phyloP scores from a whole-genome alignment of 1,284 basidiomycete species.

The Sanghuangporus sanghuang region DNA sequence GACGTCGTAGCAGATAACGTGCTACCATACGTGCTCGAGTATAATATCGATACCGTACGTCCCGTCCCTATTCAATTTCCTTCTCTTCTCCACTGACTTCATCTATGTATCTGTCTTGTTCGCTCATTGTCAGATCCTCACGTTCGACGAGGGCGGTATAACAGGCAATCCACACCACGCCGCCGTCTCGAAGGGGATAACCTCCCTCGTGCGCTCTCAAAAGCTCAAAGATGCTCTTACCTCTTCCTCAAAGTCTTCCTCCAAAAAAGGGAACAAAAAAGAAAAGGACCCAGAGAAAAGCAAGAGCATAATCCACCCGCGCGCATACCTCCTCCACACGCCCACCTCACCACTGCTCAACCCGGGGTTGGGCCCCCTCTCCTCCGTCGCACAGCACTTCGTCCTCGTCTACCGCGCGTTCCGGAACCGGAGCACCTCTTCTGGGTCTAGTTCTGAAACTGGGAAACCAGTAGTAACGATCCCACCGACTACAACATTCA shows the following conservation, averaged over 20 bases:
- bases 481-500: conserved; percentile 6
- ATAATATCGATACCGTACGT: conserved; percentile 17
- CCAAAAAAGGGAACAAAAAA: neutral
- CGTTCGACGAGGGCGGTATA: conserved; percentile 14
- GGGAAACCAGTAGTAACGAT: neutral
- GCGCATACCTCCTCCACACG: conserved; percentile 7
- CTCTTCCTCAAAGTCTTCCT: no score
- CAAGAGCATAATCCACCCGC: neutral
- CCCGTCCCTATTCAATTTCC: no score
- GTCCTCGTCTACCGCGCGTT: conserved; percentile 3
- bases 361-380: conserved; percentile 2
- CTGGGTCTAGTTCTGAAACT: neutral
- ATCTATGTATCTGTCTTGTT: no score
- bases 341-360: neutral
- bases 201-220: conserved; percentile 5
- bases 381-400: conserved; percentile 13
- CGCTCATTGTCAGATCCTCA: conserved; percentile 8
- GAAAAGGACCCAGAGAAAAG: neutral
- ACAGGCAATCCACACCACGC: conserved; percentile 8
- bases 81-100: no score
- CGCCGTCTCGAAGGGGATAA: conserved; percentile 6
- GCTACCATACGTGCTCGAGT: conserved; percentile 10
- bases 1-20: conserved; percentile 2
- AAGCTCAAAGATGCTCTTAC: conserved; percentile 5
- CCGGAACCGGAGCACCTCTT: neutral